Conservation (phyloP, 2,329 filamentous ascomycete genomes). For the Clarireedia paspali region DNA sequence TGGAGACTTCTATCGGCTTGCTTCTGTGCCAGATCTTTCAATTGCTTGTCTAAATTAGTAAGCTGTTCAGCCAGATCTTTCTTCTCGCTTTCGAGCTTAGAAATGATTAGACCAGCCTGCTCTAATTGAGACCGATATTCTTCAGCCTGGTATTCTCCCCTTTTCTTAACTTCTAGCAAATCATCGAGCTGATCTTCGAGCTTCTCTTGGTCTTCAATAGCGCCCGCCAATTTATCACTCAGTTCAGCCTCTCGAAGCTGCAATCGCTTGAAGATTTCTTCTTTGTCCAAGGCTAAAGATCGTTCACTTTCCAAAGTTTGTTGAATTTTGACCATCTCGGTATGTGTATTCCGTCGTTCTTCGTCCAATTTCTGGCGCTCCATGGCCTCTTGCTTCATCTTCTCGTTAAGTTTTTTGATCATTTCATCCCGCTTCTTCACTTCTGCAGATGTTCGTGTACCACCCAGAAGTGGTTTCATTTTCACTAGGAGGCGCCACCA, state of each 20-base stretch:
- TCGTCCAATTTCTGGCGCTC: slow-evolving; percentile 81
- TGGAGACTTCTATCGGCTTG: slow-evolving; percentile 68
- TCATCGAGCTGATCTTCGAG: slow-evolving; percentile 91
- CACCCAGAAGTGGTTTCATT: slow-evolving; percentile 91
- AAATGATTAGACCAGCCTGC: slow-evolving; percentile 82
- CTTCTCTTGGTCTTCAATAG: slow-evolving; percentile 87
- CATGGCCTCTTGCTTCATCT: slow-evolving; percentile 68
- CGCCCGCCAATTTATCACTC: slow-evolving; percentile 84
- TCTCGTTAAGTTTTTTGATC: slow-evolving; percentile 79
- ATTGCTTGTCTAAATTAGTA: slow-evolving; percentile 59
- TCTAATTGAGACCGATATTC: slow-evolving; percentile 75
- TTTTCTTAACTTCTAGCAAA: slow-evolving; percentile 81
- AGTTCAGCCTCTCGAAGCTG: slow-evolving; percentile 88
- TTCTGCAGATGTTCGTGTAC: slow-evolving; percentile 83
- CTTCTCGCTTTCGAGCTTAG: slow-evolving; percentile 81
- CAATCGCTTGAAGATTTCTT: slow-evolving; percentile 97
- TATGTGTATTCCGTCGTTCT: slow-evolving; percentile 77
- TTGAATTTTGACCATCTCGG: slow-evolving; percentile 82
- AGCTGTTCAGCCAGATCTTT: slow-evolving; percentile 61
- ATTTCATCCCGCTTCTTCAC: slow-evolving; percentile 93
- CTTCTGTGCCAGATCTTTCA: slow-evolving; percentile 61
- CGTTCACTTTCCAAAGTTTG: slow-evolving; percentile 93
- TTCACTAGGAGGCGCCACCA: slow-evolving; percentile 96
- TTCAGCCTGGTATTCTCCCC: slow-evolving; percentile 77
- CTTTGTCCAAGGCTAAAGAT: slow-evolving; percentile 92